phyloP scores from a whole-genome alignment of 1,139 yeast species.

The Geotrichum aggregatum region DNA sequence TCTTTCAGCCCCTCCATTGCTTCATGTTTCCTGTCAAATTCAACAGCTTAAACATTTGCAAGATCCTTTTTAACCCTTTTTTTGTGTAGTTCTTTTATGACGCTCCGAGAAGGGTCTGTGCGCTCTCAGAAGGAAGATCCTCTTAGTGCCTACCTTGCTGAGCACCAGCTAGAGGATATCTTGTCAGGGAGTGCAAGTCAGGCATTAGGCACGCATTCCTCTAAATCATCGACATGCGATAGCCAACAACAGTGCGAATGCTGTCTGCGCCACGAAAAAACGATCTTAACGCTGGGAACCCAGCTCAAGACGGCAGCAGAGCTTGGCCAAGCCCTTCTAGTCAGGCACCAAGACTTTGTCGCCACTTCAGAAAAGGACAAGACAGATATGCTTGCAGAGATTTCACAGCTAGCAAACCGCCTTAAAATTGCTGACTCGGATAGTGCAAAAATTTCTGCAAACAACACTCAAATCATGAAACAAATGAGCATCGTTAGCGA shows the following conservation, averaged over 20 bases:
- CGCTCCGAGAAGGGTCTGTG: background rate
- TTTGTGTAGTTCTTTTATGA: background rate
- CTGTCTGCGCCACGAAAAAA: constrained; percentile 20
- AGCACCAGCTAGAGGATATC: constrained; percentile 15
- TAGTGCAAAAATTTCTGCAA: constrained; percentile 22
- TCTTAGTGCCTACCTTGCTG: constrained; percentile 14
- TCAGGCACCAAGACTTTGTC: constrained; percentile 24
- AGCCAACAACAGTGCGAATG: constrained; percentile 20
- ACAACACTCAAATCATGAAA: constrained; percentile 26
- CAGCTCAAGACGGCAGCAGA: constrained; percentile 32
- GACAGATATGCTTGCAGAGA: constrained; percentile 23
- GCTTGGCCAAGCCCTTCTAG: constrained; percentile 31
- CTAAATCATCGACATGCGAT: background rate
- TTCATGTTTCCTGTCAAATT: background rate
- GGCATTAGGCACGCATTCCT: background rate
- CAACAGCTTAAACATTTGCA: background rate
- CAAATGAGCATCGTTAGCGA: constrained; percentile 25
- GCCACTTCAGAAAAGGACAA: constrained; percentile 23
- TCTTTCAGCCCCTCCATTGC: no score
- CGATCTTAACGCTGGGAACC: constrained; percentile 25
- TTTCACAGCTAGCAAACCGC: constrained; percentile 24
- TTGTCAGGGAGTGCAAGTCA: constrained; percentile 4
- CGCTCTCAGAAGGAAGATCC: constrained; percentile 8
- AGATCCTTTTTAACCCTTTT: background rate
- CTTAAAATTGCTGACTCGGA: constrained; percentile 23